phyloP scores from a whole-genome alignment of 148 eudicot species.

The Silene uniflora region DNA sequence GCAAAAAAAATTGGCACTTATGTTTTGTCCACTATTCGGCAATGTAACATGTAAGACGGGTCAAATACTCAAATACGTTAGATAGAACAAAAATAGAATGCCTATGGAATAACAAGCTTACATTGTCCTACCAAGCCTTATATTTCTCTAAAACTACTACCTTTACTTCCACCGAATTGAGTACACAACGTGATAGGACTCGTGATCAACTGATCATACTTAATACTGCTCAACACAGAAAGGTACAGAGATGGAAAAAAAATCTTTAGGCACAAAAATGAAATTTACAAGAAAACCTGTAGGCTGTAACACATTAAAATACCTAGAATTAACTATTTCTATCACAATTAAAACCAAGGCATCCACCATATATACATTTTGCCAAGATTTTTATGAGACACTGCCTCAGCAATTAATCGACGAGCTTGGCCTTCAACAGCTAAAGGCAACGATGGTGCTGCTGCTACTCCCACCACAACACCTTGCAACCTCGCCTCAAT shows the following conservation, averaged over 20 bases:
- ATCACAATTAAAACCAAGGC: slow-evolving; percentile 76
- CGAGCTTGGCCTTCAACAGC: slow-evolving; percentile 99
- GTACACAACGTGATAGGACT: neutral
- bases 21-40: no score
- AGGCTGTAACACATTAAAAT: neutral
- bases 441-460: slow-evolving; percentile 96
- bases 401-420: slow-evolving; percentile 91
- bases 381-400: slow-evolving; percentile 93
- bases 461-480: slow-evolving; percentile 91
- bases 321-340: slow-evolving; percentile 4
- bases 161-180: neutral
- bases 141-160: neutral
- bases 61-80: no score
- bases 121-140: neutral
- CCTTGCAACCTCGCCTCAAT: slow-evolving; percentile 92
- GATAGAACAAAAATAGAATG: no score
- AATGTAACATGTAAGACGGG: no score
- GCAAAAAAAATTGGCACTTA: no score
- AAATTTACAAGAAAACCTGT: neutral
- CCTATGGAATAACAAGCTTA: no score
- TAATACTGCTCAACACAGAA: neutral
- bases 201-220: neutral
- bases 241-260: neutral
- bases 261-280: neutral
- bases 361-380: slow-evolving; percentile 99